These are phyloP conservation scores for Pseudomassariella vexata DNA, from an alignment of 2,329 filamentous ascomycete species.

Conservation along the genomic window DNA sequence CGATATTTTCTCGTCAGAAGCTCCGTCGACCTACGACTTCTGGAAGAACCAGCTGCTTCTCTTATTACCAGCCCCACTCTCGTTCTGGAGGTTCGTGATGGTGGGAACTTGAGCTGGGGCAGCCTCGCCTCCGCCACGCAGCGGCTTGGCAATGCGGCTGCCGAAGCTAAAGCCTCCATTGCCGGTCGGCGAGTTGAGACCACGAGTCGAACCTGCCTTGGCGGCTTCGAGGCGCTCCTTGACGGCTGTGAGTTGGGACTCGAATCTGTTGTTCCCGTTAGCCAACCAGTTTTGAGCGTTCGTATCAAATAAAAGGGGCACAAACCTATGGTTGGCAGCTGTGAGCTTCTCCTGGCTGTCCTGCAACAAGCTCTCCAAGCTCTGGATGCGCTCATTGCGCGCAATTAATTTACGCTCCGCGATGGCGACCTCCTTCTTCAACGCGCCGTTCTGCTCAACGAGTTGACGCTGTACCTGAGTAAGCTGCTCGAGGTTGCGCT, in stretches of 20 bases:
- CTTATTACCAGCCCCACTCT: slow-evolving; percentile 49
- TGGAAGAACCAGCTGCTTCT: slow-evolving; percentile 72
- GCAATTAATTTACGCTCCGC: slow-evolving; percentile 96
- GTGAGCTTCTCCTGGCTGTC: slow-evolving; percentile 99
- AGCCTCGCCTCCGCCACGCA: slow-evolving; percentile 56
- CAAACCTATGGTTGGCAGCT: slow-evolving; percentile 91
- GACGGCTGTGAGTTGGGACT: slow-evolving; percentile 91
- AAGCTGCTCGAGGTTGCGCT: slow-evolving; percentile 95
- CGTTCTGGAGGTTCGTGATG: slow-evolving; percentile 54
- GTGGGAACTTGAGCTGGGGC: slow-evolving; percentile 44
- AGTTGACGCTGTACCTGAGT: slow-evolving; percentile 96
- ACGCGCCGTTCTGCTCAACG: slow-evolving; percentile 91
- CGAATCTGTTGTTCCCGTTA: slow-evolving; percentile 62
- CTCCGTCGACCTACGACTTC: slow-evolving; percentile 35
- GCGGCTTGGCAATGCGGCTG: slow-evolving; percentile 63
- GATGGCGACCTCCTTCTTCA: slow-evolving; percentile 99
- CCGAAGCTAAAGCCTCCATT: slow-evolving; percentile 67
- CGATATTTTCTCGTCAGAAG: not conserved
- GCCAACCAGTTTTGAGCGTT: slow-evolving; percentile 7
- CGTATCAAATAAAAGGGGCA: slow-evolving; percentile 2
- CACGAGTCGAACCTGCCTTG: slow-evolving; percentile 85
- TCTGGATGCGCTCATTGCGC: slow-evolving; percentile 93
- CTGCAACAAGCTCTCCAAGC: slow-evolving; percentile 83
- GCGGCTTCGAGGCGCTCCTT: slow-evolving; percentile 96
- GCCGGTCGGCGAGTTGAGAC: slow-evolving; percentile 59